These are phyloP conservation scores for Candida glucosophila DNA, from an alignment of 1,139 yeast genomes.

Conservation along the genomic window DNA sequence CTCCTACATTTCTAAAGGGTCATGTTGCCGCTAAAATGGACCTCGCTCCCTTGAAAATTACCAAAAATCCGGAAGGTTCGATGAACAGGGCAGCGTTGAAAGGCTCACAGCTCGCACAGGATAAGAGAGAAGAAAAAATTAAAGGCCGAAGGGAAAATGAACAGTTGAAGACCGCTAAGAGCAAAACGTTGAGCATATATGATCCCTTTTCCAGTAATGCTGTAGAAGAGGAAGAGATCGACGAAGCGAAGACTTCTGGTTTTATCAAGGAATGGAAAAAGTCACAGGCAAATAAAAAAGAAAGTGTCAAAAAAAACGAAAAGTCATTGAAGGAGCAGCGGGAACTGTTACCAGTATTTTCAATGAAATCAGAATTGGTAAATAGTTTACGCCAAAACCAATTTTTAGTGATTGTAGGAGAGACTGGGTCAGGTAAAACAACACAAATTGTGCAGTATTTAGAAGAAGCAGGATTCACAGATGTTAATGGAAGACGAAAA, in stretches of 20 bases:
- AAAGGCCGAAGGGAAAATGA: conserved; percentile 42
- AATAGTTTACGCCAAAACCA: conserved; percentile 42
- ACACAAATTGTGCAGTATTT: conserved; percentile 90
- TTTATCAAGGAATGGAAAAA: conserved; percentile 43
- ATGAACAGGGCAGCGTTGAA: conserved; percentile 66
- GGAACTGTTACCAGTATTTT: conserved; percentile 63
- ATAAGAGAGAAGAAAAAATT: conserved; percentile 51
- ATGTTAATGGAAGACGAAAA: conserved; percentile 21
- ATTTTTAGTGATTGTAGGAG: conserved; percentile 40
- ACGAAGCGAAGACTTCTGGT: conserved; percentile 9
- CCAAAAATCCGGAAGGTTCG: conserved; percentile 73
- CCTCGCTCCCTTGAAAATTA: conserved; percentile 45
- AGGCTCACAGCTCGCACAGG: conserved; percentile 65
- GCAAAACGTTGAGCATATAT: conserved; percentile 16
- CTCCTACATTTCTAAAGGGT: conserved; percentile 68
- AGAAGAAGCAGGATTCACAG: conserved; percentile 71
- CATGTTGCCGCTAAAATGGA: conserved; percentile 34
- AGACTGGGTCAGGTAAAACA: conserved; percentile 96
- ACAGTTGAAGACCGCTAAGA: conserved; percentile 16
- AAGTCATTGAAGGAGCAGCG: conserved; percentile 58
- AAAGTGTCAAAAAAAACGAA: conserved; percentile 39
- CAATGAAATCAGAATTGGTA: conserved; percentile 51
- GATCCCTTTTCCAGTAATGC: conserved; percentile 31
- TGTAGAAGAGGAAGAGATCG: conserved; percentile 4
- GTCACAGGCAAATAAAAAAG: conserved; percentile 28